A percentile compares a stretch with the other conserved stretches of the same genome.
Evolutionary conservation across 2,329 filamentous ascomycete species (phyloP).

Genomic region (Cephalotrichum gorgonifer): DNA sequence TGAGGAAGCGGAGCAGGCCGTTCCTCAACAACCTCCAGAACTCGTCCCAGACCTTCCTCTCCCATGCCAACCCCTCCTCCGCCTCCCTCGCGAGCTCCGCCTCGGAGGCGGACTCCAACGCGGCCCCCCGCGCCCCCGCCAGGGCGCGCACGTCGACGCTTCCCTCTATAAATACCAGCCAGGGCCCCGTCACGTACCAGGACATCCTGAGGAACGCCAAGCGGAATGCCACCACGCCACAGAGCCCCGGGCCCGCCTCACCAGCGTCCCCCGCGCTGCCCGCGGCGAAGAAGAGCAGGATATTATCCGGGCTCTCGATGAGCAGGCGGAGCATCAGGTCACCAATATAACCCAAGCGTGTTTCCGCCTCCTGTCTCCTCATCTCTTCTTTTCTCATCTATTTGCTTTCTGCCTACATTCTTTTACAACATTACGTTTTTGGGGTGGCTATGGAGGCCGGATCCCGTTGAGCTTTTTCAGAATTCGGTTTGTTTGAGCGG

Average conservation of each 20-base stretch:
- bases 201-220: constrained; percentile 34
- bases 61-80: constrained; percentile 4
- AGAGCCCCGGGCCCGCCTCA: constrained; percentile 6
- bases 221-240: constrained; percentile 21
- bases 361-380: background rate
- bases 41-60: background rate
- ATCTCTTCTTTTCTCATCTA: background rate
- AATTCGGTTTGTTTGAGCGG: too few species aligned
- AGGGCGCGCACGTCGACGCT: background rate
- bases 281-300: background rate
- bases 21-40: constrained; percentile 19
- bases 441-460: too few species aligned
- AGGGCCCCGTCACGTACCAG: constrained; percentile 31
- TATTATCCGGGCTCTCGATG: constrained; percentile 6
- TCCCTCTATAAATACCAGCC: constrained; percentile 9
- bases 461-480: too few species aligned
- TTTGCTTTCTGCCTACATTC: too few species aligned
- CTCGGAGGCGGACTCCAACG: constrained; percentile 13
- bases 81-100: constrained; percentile 24
- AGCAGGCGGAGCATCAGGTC: constrained; percentile 9
- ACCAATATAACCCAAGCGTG: too few species aligned
- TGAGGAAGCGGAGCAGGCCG: constrained; percentile 43
- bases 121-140: constrained; percentile 5
- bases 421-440: too few species aligned
- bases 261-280: constrained; percentile 10